These are phyloP conservation scores for Plectosphaerella cucumerina DNA, from an alignment of 2,329 filamentous ascomycete species.

Conservation along the genomic window DNA sequence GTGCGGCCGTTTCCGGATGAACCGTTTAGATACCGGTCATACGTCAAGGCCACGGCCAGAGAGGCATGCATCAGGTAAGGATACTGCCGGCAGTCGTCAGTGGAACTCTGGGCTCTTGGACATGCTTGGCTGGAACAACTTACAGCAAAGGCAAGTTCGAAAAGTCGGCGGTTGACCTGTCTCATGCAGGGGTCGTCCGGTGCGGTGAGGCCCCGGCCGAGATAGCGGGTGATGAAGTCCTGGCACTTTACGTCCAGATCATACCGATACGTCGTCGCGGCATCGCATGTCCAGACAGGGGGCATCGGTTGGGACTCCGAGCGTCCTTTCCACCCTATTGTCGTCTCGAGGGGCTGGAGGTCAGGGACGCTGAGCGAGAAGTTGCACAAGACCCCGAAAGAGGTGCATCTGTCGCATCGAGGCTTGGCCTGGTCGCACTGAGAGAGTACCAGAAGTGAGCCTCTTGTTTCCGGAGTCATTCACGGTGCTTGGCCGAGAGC, in stretches of 20 bases:
- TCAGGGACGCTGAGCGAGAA: conserved; percentile 29
- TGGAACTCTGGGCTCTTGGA: neutral
- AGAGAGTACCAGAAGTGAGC: neutral
- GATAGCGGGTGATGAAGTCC: conserved; percentile 35
- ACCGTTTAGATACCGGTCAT: conserved; percentile 28
- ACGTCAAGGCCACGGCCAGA: conserved; percentile 34
- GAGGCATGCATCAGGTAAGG: conserved; percentile 43
- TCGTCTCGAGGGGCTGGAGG: conserved; percentile 27
- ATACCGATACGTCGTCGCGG: conserved; percentile 19
- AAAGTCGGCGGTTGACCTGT: conserved; percentile 31
- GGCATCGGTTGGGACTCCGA: conserved; percentile 17
- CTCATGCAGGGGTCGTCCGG: conserved; percentile 31
- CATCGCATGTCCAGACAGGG: conserved; percentile 29
- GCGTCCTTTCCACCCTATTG: conserved; percentile 13
- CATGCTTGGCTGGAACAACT: conserved; percentile 12
- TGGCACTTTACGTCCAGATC: conserved; percentile 33
- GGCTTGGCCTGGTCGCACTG: conserved; percentile 45
- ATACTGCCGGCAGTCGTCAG: conserved; percentile 21
- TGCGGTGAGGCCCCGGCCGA: conserved; percentile 28
- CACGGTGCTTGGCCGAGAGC: neutral
- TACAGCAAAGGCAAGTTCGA: conserved; percentile 32
- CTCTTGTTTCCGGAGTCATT: neutral
- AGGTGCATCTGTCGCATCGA: conserved; percentile 34
- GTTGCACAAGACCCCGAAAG: conserved; percentile 41
- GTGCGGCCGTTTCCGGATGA: conserved; percentile 17